These are phyloP conservation scores for Mariannaea elegans DNA, from an alignment of 2,329 filamentous ascomycete genomes.

Conservation along the genomic window DNA sequence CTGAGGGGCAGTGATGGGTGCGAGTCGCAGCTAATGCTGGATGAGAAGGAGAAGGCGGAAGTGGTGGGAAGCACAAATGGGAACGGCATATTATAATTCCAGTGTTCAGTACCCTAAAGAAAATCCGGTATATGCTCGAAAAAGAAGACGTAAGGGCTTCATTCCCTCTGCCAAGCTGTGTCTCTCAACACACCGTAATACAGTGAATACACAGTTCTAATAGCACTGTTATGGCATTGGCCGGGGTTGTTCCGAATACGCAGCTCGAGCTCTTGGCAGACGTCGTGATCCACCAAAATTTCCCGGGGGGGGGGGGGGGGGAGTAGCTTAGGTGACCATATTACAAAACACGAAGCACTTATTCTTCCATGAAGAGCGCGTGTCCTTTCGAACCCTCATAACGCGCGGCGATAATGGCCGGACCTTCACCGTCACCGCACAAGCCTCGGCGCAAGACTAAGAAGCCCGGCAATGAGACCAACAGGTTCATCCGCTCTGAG, in stretches of 20 bases:
- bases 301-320: conserved; percentile 12
- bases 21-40: conserved; percentile 78
- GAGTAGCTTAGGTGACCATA: neutral
- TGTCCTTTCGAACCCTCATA: conserved; percentile 16
- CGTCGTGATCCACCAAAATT: conserved; percentile 32
- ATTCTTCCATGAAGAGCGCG: conserved; percentile 31
- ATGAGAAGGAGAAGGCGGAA: conserved; percentile 83
- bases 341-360: conserved; percentile 21
- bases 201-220: conserved; percentile 23
- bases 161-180: conserved; percentile 34
- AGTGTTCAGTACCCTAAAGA: too few species aligned
- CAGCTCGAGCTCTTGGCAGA: conserved; percentile 19
- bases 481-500: conserved; percentile 50
- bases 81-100: conserved; percentile 86
- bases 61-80: conserved; percentile 90
- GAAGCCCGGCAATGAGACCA: conserved; percentile 55
- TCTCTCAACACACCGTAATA: conserved; percentile 34
- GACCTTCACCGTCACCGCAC: conserved; percentile 63
- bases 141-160: conserved; percentile 2
- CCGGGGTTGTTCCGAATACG: conserved; percentile 35
- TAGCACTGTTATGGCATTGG: neutral
- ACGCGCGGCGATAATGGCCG: conserved; percentile 56
- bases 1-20: conserved; percentile 89
- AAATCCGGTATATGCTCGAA: neutral
- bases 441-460: conserved; percentile 68